Percentiles rank a stretch among this genome's conserved stretches.
Evolutionary conservation across 1,139 yeast species (phyloP).

Genomic region (Yamadazyma siamensis): DNA sequence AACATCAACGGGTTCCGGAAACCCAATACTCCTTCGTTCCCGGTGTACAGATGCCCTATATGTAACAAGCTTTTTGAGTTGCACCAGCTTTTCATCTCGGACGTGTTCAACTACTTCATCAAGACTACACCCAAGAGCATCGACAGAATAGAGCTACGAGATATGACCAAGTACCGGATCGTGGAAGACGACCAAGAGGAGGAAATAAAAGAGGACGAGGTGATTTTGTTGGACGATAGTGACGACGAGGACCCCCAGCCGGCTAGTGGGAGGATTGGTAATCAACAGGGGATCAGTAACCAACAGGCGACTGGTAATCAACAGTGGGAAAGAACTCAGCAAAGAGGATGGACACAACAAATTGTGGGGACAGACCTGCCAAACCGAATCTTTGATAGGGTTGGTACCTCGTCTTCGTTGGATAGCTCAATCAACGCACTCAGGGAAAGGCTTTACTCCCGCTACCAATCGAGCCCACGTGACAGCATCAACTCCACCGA

Average conservation of each 20-base stretch:
- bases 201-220: conserved; percentile 12
- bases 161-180: conserved; percentile 32
- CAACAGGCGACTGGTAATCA: too few species aligned
- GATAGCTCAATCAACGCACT: too few species aligned
- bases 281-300: too few species aligned
- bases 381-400: too few species aligned
- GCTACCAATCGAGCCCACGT: too few species aligned
- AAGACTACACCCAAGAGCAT: conserved; percentile 36
- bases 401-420: too few species aligned
- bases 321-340: neutral
- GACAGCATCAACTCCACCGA: too few species aligned
- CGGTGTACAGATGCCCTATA: conserved; percentile 38
- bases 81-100: conserved; percentile 36
- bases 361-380: too few species aligned
- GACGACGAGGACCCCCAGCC: conserved; percentile 7
- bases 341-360: neutral
- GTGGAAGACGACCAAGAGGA: conserved; percentile 26
- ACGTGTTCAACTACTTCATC: conserved; percentile 41
- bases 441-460: too few species aligned
- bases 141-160: conserved; percentile 35
- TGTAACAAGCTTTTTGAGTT: conserved; percentile 36
- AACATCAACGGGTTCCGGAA: conserved; percentile 9
- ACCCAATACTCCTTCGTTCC: conserved; percentile 9
- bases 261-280: too few species aligned
- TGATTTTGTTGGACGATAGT: conserved; percentile 26